Evolutionary conservation across 768 basidiomycete species (phyloP), one percentile per base, ranked within the genome.

Genomic region (Goffeauzyma gilvescens): DNA sequence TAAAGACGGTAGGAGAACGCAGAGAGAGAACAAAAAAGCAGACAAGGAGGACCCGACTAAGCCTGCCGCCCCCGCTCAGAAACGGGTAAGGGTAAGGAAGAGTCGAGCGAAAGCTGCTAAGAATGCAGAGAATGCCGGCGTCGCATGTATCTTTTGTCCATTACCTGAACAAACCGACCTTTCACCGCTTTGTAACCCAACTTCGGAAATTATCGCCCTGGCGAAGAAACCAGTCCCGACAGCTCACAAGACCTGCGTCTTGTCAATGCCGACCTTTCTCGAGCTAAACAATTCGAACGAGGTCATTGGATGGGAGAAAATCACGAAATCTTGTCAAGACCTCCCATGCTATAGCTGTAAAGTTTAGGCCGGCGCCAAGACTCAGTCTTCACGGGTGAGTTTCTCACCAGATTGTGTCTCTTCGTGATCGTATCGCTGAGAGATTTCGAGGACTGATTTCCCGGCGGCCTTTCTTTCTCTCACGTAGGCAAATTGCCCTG

Each of bases 81-180:
- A 41, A 5, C 76, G 72, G 54, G 78, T 78, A 13, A 83, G 76
- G 48, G 79, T 76, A 52, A 26, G 78, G 78, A 55, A 67, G 75
- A 18, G 75, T 5, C 28, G 30, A 65, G 46, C 60, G 50, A 30
- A 71, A 70, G 84, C n/a, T n/a, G n/a, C n/a, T n/a, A n/a, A n/a
- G n/a, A n/a, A n/a, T n/a, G n/a, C n/a, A n/a, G n/a, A n/a, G n/a
- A n/a, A n/a, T n/a, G n/a, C n/a, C n/a, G n/a, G n/a, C n/a, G n/a
- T n/a, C 82, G 1, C 86, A 93, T 60, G 77, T 76, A 50, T 63
- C 69, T 6, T 90, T 85, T 56, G 85, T 80, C 5, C 72, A 68
- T 30, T 72, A 83, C 14, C 50, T 53, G 14, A 36, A 25, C 23
- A 27, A 33, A 39, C n/a, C 28, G 37, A 57, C 59, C 23, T 45